Evolutionary conservation across 257 asterid species (phyloP).

Genomic region (Ligustrum vulgare): DNA sequence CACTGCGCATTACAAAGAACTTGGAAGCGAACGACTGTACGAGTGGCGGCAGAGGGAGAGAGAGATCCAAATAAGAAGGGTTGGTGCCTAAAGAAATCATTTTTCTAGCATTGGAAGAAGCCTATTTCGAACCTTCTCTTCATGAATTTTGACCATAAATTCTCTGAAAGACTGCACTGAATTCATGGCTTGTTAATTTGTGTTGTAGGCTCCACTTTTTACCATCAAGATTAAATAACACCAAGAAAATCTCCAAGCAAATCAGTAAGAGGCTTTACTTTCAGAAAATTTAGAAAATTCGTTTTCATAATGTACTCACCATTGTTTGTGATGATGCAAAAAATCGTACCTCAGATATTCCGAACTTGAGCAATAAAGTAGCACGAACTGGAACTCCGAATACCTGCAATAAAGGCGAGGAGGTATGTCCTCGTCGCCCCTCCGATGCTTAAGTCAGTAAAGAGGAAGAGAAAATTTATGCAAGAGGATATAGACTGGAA

Average conservation of each 20-base stretch:
- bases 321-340: too few species aligned
- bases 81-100: conserved; percentile 50
- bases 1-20: conserved; percentile 53
- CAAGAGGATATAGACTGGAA: too few species aligned
- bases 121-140: conserved; percentile 35
- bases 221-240: conserved; percentile 51
- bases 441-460: too few species aligned
- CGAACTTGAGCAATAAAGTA: too few species aligned
- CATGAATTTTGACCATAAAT: conserved; percentile 39
- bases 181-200: conserved; percentile 61
- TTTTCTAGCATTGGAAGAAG: conserved; percentile 41
- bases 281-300: conserved; percentile 55
- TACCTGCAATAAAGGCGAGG: too few species aligned
- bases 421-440: too few species aligned
- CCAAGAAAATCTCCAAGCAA: conserved; percentile 60
- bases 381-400: too few species aligned
- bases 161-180: conserved; percentile 44
- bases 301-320: conserved; percentile 55
- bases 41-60: conserved; percentile 37
- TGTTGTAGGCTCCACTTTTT: conserved; percentile 58
- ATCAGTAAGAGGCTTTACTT: conserved; percentile 50
- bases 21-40: conserved; percentile 55
- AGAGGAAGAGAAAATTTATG: too few species aligned
- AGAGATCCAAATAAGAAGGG: conserved; percentile 41
- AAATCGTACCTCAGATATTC: too few species aligned